Base-by-base conservation (phyloP, 345 rosid genomes). In the Lepidium africanum region DNA sequence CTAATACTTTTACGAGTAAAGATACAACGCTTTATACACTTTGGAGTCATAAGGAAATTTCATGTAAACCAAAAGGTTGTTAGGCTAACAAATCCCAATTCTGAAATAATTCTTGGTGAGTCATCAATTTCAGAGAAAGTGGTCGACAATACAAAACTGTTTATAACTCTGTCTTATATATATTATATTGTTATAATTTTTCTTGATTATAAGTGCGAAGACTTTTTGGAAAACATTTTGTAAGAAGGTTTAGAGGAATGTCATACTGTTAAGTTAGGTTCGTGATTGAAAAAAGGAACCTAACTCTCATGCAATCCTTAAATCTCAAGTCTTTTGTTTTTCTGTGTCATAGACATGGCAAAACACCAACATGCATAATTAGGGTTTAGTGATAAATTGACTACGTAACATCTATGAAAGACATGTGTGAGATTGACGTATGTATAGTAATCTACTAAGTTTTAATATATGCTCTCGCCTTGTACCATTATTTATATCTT, bases 261-360 rank as follows among this genome's bases (percentile, higher is more conserved):
- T 74, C 73, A 67, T 59, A 60, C 63, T 67, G 73, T 74, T 74
- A 74, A 51, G 68, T 74, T 73, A 74, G 77, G 63, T 74, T 13
- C 27, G 48, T 74, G 77, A 74, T 74, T 74, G 25, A 10, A 41
- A 25, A 58, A 36, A 15, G 41, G 19, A 74, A 74, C 77, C 77
- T 74, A 74, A 73, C 77, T 65, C 77, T 65, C 77, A 73, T 73
- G 77, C 77, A 73, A 59, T 50, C 13, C 77, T 66, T 73, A 21
- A 35, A 35, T 59, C 67, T 51, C 72, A 66, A 73, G 77, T 59
- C 67, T 73, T 65, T 32, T 50, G 37, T 50, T 11, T 58, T 65
- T 27, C 32, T 73, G 10, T 19, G 49, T 46, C 60, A 52, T 63
- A 49, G 71, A 19, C 59, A 66, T 73, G 60, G 35, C 67, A 59